Base-by-base conservation (phyloP, 257 asterid genomes). In the Lantana camara region DNA sequence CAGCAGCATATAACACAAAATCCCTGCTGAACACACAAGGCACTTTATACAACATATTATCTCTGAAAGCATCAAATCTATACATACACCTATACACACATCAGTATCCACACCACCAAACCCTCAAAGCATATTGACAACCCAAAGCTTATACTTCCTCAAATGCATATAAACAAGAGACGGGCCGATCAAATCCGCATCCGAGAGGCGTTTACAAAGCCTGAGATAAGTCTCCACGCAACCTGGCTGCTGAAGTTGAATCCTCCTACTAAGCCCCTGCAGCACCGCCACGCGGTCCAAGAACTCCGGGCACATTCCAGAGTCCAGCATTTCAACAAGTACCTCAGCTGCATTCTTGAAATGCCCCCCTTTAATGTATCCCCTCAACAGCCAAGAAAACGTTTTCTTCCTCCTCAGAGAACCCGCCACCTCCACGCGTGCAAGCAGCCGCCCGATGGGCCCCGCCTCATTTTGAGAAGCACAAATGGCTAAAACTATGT, bases 291-390 rank as follows among this genome's bases (percentile, higher is more conserved):
- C 86, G 29, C 99, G 30, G 73, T 93, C 96, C 5, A 85, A 38
- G 52, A 82, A 84, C 55, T 90, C 97, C 0, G 99, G 97, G 42
- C 19, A 60, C 65, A 90, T 44, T 17, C 96, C 97, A 65, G 54
- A 58, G 67, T 93, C 97, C 0, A 93, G 79, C 97, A 93, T 90
- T 60, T 74, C 85, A 16, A 79, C 67, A 12, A 88, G 84, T 0
- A 90, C 86, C 71, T 90, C 96, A 0, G 95, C 95, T 51, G 99
- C 99, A 32, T 80, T 75, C 64, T 77, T 77, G 38, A 84, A 90
- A 76, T 93, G 97, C 5, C 96, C 97, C 1, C 97, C 99, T 75
- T 93, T 93, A 30, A 93, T 77, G 76, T 90, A 93, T 5, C 99
- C 99, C 66, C 95, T 90, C 76, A 93, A 71, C 74, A 93, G 45